A percentile compares a stretch with the other conserved stretches of the same genome.
phyloP scores from a whole-genome alignment of 495 filamentous ascomycete species.

The Aspergillus hancockii region DNA sequence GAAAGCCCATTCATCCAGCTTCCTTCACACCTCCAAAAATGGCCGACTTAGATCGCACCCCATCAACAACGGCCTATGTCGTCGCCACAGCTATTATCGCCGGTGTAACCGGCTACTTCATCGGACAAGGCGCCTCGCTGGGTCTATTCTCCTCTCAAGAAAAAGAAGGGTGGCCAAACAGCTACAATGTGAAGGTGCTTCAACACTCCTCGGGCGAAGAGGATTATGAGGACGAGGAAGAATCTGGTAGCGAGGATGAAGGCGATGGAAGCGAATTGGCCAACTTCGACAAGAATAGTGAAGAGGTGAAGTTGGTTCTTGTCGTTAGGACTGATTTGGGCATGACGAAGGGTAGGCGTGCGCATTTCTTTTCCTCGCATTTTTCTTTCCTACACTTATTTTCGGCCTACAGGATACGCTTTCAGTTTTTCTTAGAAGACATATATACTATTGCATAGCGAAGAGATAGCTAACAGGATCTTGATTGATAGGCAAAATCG shows the following conservation, averaged over 20 bases:
- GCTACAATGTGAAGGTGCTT: slow-evolving; percentile 52
- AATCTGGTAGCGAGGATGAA: slow-evolving; percentile 41
- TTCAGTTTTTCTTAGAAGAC: neutral
- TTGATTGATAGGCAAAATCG: slow-evolving; percentile 78
- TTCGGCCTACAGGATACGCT: neutral
- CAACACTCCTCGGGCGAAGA: slow-evolving; percentile 47
- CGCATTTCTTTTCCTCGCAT: slow-evolving; percentile 12
- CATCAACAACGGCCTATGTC: slow-evolving; percentile 52
- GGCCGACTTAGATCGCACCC: slow-evolving; percentile 43
- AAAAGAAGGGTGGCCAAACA: slow-evolving; percentile 51
- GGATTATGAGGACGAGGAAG: slow-evolving; percentile 29
- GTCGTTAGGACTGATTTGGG: slow-evolving; percentile 91
- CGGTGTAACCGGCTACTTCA: slow-evolving; percentile 66
- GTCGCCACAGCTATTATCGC: slow-evolving; percentile 66
- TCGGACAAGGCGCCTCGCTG: slow-evolving; percentile 52
- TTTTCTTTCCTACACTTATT: slow-evolving; percentile 1
- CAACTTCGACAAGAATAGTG: slow-evolving; percentile 52
- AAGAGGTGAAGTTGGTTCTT: slow-evolving; percentile 93
- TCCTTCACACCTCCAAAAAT: slow-evolving; percentile 28
- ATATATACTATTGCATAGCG: neutral
- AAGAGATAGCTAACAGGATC: neutral
- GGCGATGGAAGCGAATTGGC: slow-evolving; percentile 44
- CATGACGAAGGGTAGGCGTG: slow-evolving; percentile 93
- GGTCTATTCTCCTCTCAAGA: slow-evolving; percentile 44
- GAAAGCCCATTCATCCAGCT: neutral